These are phyloP conservation scores for Ceriops zippeliana DNA, from an alignment of 345 rosid species.

Conservation along the genomic window DNA sequence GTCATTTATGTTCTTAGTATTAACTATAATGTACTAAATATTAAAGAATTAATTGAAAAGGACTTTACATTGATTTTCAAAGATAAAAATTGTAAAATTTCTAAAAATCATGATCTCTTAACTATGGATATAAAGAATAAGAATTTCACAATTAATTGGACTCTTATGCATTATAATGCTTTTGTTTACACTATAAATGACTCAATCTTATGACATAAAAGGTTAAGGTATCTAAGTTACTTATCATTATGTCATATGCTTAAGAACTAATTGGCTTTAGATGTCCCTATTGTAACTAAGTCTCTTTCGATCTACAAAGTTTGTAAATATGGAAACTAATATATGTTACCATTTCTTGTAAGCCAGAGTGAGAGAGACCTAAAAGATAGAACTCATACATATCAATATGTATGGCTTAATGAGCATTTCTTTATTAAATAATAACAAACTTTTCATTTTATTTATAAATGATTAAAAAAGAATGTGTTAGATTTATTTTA, in stretches of 20 bases:
- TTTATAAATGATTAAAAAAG: not conserved
- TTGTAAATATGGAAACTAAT: constrained; percentile 7
- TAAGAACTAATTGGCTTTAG: not conserved
- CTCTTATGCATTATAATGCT: not conserved
- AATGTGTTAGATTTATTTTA: not conserved
- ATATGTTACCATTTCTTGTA: not conserved
- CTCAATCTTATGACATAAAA: not conserved
- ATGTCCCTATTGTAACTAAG: not conserved
- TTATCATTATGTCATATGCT: not conserved
- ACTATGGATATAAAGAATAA: not conserved
- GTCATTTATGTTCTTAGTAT: not conserved
- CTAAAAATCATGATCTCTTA: not conserved
- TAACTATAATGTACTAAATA: not conserved
- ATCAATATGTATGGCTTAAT: not conserved
- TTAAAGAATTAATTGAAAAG: not conserved
- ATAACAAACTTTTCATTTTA: not conserved
- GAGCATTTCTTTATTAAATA: not conserved
- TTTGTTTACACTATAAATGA: not conserved
- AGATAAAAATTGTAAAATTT: not conserved
- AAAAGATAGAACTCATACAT: constrained; percentile 13
- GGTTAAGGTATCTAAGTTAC: not conserved
- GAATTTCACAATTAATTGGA: not conserved
- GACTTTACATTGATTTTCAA: not conserved
- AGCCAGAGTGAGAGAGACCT: not conserved
- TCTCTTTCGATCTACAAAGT: not conserved